Evolutionary conservation across 352 stramenopile genomes (phyloP).

Genomic region (Phytophthora sp.): DNA sequence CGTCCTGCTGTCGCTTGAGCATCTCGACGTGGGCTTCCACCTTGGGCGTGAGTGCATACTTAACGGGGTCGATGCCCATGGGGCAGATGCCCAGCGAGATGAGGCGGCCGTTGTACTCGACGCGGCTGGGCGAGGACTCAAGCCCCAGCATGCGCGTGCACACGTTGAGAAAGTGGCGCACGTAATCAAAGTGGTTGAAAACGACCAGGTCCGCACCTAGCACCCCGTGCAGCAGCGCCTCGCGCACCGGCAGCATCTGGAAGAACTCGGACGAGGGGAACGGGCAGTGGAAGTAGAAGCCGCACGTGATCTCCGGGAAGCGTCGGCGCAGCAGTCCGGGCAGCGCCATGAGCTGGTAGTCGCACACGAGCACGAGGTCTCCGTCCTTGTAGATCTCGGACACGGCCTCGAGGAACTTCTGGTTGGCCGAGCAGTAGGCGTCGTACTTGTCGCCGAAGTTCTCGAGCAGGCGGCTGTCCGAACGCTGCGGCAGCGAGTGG

Average conservation of each 20-base stretch:
- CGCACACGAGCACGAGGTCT: conserved; percentile 88
- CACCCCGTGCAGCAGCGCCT: conserved; percentile 81
- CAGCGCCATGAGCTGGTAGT: conserved; percentile 91
- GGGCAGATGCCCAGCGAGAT: conserved; percentile 89
- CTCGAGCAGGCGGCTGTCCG: conserved; percentile 69
- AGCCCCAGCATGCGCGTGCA: conserved; percentile 89
- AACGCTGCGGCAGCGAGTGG: conserved; percentile 86
- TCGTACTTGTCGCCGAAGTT: conserved; percentile 91
- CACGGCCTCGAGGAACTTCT: conserved; percentile 84
- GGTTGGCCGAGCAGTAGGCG: conserved; percentile 88
- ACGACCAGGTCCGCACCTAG: conserved; percentile 86
- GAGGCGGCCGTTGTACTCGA: conserved; percentile 89
- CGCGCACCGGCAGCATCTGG: conserved; percentile 84
- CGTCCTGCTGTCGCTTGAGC: conserved; percentile 63
- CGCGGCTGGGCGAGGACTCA: conserved; percentile 83
- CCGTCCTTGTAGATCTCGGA: conserved; percentile 87
- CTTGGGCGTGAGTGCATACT: conserved; percentile 74
- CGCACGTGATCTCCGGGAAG: conserved; percentile 81
- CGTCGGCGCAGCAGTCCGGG: conserved; percentile 76
- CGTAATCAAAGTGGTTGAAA: conserved; percentile 92
- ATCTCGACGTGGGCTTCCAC: conserved; percentile 59
- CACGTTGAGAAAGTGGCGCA: conserved; percentile 86
- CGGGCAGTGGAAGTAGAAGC: conserved; percentile 91
- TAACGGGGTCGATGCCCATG: conserved; percentile 89
- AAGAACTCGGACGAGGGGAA: conserved; percentile 93